Percentiles rank a stretch among this genome's conserved stretches.
Evolutionary conservation across 2,329 filamentous ascomycete species (phyloP).

Genomic region (Penicillium frequentans): DNA sequence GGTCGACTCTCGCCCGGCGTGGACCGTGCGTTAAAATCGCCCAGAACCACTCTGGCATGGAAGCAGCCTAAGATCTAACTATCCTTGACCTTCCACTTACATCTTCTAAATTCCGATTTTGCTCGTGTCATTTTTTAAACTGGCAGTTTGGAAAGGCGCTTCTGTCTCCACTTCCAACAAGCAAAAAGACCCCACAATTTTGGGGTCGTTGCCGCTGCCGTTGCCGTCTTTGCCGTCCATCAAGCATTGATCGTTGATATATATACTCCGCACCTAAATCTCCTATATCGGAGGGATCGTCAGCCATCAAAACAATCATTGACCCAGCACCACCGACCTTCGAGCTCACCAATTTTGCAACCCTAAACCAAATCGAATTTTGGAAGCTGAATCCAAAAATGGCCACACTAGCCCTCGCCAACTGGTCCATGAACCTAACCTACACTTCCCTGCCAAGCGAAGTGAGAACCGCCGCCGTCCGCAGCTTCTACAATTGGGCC

Average conservation of each 20-base stretch:
- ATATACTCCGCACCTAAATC: background rate
- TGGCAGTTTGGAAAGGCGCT: too few species aligned
- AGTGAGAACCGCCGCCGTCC: conserved; percentile 47
- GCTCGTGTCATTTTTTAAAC: too few species aligned
- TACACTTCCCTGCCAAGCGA: conserved; percentile 42
- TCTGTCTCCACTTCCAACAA: too few species aligned
- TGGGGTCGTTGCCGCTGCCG: background rate
- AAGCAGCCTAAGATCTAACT: too few species aligned
- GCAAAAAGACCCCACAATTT: background rate
- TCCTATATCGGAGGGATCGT: background rate
- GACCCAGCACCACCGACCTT: too few species aligned
- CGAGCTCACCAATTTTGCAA: too few species aligned
- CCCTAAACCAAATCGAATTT: background rate
- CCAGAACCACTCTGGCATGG: too few species aligned
- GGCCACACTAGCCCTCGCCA: conserved; percentile 30
- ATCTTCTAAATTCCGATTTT: too few species aligned
- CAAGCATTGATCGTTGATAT: background rate
- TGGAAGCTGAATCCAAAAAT: conserved; percentile 3
- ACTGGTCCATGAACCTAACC: conserved; percentile 47
- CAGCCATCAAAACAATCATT: background rate
- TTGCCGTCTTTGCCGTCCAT: too few species aligned
- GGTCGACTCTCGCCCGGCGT: too few species aligned
- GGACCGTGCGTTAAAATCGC: too few species aligned
- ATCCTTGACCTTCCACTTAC: too few species aligned
- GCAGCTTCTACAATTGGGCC: conserved; percentile 56